Base-by-base conservation (phyloP, 2,329 filamentous ascomycete genomes). In the Pseudogymnoascus verrucosus region DNA sequence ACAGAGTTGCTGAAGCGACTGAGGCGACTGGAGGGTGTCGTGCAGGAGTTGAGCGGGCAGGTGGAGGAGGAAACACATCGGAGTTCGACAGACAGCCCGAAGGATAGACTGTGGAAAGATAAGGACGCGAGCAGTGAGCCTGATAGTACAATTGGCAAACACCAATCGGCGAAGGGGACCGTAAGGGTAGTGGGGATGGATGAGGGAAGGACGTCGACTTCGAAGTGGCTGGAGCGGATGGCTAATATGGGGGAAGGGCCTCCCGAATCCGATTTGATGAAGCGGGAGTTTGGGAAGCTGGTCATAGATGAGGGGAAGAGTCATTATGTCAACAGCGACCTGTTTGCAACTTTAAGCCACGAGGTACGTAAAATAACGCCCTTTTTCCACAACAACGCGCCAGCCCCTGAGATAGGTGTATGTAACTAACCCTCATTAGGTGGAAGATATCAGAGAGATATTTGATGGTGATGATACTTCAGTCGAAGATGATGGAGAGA, bases 321-420 rank as follows among this genome's bases (percentile, higher is more conserved):
- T 63, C 79, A 88, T 71, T 93, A 92, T 72, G 84, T 93, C 68
- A 90, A 88, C 76, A 90, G 72, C 87, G 5, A 90, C 92, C 70
- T 91, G 88, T 88, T 84, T 54, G 68, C 88, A 19, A 89, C 84
- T 66, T 79, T 93, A 61, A 89, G 87, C 65, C 89, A 91, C 62
- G 89, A 92, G 80, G 86, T 88, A 74, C 63, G 76, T 68, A 12
- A 34, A 34, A 34, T n/a, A 34, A 19, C 23, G 26, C n/a, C 8
- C 10, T n/a, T 42, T 11, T 57, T 7, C 5, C 5, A 34, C 34
- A 10, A 12, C 10, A 19, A 16, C 14, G 23, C 44, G 23, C 23
- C 12, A 51, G 10, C 7, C 23, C 40, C 21, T 12, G 1, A n/a
- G 6, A 28, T 16, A 28, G 11, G 44, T 16, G n/a, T 19, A 10